Conservation (phyloP, 257 asterid genomes). For the Solanum pimpinellifolium region DNA sequence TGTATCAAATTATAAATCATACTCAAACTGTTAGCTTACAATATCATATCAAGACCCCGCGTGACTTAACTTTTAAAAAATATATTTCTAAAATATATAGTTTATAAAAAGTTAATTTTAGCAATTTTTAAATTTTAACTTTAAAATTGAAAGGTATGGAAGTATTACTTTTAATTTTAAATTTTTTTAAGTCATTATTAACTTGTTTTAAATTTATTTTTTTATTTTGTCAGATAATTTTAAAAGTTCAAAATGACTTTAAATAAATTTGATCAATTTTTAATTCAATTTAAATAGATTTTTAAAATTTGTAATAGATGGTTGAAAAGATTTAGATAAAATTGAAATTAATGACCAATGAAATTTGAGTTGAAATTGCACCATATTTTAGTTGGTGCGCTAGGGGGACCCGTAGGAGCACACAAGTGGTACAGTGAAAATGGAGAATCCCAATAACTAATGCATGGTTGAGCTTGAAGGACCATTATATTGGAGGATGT, state of each 20-base stretch:
- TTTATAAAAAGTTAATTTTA: background rate
- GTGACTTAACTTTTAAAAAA: background rate
- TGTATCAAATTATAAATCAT: background rate
- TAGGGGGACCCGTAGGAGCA: background rate
- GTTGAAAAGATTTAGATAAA: background rate
- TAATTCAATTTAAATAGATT: no score
- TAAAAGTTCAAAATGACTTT: background rate
- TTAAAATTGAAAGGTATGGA: background rate
- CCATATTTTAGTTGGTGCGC: background rate
- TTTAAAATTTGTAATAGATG: no score
- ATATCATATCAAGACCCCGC: background rate
- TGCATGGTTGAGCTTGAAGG: background rate
- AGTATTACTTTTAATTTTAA: no score
- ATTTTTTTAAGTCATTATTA: background rate
- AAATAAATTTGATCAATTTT: no score
- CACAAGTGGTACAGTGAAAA: background rate
- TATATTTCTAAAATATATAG: no score
- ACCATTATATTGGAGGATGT: background rate
- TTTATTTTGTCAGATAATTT: no score
- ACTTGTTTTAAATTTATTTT: no score
- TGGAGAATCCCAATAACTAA: background rate
- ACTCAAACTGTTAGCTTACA: background rate
- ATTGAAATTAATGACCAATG: background rate
- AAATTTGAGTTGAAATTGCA: background rate
- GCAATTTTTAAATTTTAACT: no score